phyloP scores from a whole-genome alignment of 345 rosid genomes.

The Eucalyptus sp. region DNA sequence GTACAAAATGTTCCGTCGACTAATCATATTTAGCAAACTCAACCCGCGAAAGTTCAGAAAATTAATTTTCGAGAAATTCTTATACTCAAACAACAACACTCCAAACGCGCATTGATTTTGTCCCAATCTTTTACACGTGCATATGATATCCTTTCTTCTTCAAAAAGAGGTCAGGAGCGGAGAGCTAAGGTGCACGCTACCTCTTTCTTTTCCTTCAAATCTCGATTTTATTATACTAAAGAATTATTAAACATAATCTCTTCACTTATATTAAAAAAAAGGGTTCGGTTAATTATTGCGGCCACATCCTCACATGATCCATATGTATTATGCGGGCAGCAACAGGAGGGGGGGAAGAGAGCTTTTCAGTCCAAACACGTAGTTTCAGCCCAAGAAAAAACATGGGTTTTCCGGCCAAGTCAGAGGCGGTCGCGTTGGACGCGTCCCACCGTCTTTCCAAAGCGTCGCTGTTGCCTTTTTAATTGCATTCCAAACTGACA shows the following conservation, averaged over 20 bases:
- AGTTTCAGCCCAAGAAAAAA: background rate
- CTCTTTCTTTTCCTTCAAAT: background rate
- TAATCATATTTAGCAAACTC: background rate
- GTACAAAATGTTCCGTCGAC: background rate
- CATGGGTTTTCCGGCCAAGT: background rate
- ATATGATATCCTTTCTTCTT: background rate
- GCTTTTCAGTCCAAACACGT: background rate
- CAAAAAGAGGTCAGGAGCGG: background rate
- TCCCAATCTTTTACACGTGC: background rate
- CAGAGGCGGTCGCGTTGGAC: background rate
- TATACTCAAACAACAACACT: background rate
- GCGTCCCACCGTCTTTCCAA: background rate
- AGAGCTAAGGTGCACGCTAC: background rate
- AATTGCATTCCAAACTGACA: background rate
- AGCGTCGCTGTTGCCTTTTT: background rate
- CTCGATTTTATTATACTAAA: background rate
- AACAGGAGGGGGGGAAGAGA: background rate
- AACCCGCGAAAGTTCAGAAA: background rate
- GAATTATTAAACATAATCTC: background rate
- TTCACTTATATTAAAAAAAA: background rate
- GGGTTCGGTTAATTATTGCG: background rate
- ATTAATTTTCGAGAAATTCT: background rate
- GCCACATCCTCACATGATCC: background rate
- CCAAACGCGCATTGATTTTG: background rate
- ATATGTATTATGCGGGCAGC: background rate